Percentiles rank a stretch among this genome's conserved stretches.
Conservation (phyloP, 805 yeast species). For the Lipomyces japonicus region DNA sequence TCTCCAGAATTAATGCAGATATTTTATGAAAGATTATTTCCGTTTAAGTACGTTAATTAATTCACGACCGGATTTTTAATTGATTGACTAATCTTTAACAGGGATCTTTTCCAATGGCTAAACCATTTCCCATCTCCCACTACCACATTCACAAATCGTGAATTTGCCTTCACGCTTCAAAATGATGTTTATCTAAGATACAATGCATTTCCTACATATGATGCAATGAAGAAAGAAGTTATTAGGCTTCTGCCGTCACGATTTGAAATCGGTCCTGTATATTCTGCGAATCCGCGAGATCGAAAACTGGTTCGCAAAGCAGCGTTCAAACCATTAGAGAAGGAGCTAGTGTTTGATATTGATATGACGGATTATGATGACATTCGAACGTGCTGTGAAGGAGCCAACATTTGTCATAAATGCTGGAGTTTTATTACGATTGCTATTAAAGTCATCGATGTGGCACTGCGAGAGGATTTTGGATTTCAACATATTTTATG, state of each 20-base stretch:
- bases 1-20: slow-evolving; percentile 54
- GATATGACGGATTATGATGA: slow-evolving; percentile 97
- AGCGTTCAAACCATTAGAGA: slow-evolving; percentile 73
- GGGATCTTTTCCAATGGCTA: slow-evolving; percentile 79
- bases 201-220: slow-evolving; percentile 62
- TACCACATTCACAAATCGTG: slow-evolving; percentile 79
- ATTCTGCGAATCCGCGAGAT: slow-evolving; percentile 80
- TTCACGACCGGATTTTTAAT: neutral
- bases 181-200: slow-evolving; percentile 89
- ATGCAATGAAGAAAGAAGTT: slow-evolving; percentile 76
- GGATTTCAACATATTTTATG: slow-evolving; percentile 83
- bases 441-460: slow-evolving; percentile 71
- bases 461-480: slow-evolving; percentile 76
- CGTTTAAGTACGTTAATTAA: slow-evolving; percentile 15
- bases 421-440: slow-evolving; percentile 93
- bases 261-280: slow-evolving; percentile 93
- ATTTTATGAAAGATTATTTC: slow-evolving; percentile 53
- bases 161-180: slow-evolving; percentile 85
- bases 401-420: slow-evolving; percentile 75
- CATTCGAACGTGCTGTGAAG: slow-evolving; percentile 87
- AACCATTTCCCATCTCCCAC: slow-evolving; percentile 77
- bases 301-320: slow-evolving; percentile 71
- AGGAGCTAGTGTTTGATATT: slow-evolving; percentile 92
- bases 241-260: slow-evolving; percentile 74
- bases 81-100: slow-evolving; percentile 41